Percentiles rank a stretch among this genome's conserved stretches.
Evolutionary conservation across 768 basidiomycete genomes (phyloP).

Genomic region (Tulasnella sp.): DNA sequence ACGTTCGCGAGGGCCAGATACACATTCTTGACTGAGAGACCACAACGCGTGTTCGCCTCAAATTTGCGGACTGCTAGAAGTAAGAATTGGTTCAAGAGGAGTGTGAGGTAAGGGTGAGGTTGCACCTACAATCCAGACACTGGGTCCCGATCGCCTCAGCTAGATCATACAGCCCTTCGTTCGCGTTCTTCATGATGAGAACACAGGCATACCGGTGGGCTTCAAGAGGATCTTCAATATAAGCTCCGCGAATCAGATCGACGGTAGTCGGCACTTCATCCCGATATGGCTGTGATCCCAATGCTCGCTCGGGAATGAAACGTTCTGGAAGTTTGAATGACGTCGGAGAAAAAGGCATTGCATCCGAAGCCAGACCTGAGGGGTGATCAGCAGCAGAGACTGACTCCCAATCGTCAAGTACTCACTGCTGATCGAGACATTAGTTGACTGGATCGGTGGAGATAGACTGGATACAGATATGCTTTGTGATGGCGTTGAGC

Average conservation of each 20-base stretch:
- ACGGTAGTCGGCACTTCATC: not conserved
- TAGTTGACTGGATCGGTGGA: no score
- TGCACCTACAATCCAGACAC: constrained; percentile 1
- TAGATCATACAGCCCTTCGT: not conserved
- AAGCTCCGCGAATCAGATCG: not conserved
- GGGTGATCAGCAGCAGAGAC: not conserved
- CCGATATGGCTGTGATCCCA: not conserved
- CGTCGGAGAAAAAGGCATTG: no score
- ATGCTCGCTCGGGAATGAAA: not conserved
- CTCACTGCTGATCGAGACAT: no score
- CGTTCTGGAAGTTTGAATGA: no score
- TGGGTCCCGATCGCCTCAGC: not conserved
- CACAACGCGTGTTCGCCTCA: not conserved
- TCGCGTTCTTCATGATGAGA: not conserved
- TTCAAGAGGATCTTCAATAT: not conserved
- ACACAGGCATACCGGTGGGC: not conserved
- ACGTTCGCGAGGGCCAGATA: constrained; percentile 1
- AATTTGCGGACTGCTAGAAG: not conserved
- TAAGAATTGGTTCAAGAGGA: not conserved
- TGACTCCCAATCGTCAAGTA: not conserved
- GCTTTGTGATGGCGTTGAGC: no score
- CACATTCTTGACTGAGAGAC: not conserved
- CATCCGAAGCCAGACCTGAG: not conserved
- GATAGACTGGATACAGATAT: no score
- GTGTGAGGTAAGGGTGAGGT: not conserved